Base-by-base conservation (phyloP, 345 rosid genomes). In the Eucalyptus polybractea region DNA sequence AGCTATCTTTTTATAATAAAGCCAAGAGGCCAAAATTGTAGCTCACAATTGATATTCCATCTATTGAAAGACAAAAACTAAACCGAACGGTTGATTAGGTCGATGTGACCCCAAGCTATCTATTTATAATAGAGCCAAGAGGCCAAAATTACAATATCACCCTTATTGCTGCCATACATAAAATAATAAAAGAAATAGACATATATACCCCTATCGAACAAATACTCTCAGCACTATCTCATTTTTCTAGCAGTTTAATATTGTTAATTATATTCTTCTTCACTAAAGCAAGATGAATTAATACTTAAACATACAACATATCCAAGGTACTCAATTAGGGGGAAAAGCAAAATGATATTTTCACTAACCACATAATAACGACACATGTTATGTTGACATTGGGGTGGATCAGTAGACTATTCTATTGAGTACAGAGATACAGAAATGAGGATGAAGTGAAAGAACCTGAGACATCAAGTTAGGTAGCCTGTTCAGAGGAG, bases 401-500 rank as follows among this genome's bases (percentile, higher is more conserved):
- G 80, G 80, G 22, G 12, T 69, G 21, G 80, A 33, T 69, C 80
- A 33, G 4, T 8, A 69, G 80, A 33, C 80, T 31, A 65, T 65
- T 69, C 50, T 21, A 7, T 33, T 19, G 45, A 37, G n/a, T 16
- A 21, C 65, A 50, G 42, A 54, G 44, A 87, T 13, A 69, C 76
- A 87, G 76, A 62, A 80, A 88, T 40, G 37, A 53, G 60, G 56
- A 7, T 50, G 88, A 80, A 89, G 88, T n/a, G 50, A 88, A 67
- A 76, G 87, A 88, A 97, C 98, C 99, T 96, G 98, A 89, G 97
- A 95, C 87, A 97, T 94, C 88, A 96, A 92, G 90, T 96, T 98
- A 88, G 98, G 99, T 90, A 98, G 96, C 95, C 92, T 92, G 90
- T 95, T 95, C 90, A 96, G 92, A 91, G 99, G 99, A 90, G 90